These are phyloP conservation scores for Symbiodinium natans DNA, from an alignment of 73 alveolate genomes.

Conservation along the genomic window DNA sequence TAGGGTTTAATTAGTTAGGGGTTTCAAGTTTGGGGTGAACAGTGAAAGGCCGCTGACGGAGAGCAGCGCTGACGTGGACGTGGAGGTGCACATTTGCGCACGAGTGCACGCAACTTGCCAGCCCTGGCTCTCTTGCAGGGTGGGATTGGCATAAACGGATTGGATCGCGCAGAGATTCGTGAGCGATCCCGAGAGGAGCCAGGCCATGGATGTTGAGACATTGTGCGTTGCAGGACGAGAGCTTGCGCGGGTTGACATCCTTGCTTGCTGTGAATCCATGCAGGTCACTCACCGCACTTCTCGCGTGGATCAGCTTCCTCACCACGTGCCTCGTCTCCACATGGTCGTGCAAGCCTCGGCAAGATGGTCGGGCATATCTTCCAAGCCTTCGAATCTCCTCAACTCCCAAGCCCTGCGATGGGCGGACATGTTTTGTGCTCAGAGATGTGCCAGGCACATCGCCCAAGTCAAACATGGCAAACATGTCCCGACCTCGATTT, in stretches of 20 bases:
- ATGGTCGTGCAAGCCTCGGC: conserved; percentile 78
- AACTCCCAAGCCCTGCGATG: too few species aligned
- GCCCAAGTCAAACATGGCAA: neutral
- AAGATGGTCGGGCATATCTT: neutral
- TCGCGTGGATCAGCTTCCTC: conserved; percentile 38
- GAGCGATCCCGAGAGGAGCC: conserved; percentile 1
- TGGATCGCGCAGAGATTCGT: neutral
- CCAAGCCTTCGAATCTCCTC: neutral
- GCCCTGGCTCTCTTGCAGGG: too few species aligned
- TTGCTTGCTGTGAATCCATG: neutral
- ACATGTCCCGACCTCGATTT: neutral
- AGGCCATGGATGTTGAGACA: neutral
- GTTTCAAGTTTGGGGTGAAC: too few species aligned
- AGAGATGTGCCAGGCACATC: neutral
- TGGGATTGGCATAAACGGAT: too few species aligned
- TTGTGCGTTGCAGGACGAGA: too few species aligned
- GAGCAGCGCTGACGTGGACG: neutral
- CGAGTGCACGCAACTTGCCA: too few species aligned
- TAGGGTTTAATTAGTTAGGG: neutral
- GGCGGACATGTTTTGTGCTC: too few species aligned
- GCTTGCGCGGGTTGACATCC: too few species aligned
- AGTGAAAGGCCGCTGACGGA: neutral
- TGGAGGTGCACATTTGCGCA: neutral
- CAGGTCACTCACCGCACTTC: neutral
- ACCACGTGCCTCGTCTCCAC: conserved; percentile 74